phyloP scores from a whole-genome alignment of 2,329 filamentous ascomycete species.

The Stagonosporopsis rhizophila region DNA sequence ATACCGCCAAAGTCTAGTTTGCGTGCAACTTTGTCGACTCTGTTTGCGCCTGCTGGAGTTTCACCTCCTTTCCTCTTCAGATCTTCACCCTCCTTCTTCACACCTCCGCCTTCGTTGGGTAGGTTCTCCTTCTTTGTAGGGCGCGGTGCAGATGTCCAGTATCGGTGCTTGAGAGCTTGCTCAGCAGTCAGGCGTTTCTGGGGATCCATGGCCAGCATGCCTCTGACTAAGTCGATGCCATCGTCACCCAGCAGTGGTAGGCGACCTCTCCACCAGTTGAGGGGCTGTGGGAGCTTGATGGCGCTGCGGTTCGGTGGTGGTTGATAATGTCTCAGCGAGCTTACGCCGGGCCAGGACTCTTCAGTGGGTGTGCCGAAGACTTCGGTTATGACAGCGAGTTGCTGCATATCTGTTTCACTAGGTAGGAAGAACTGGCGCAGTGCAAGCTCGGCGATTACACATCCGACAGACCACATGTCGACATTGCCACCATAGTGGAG shows the following conservation, averaged over 20 bases:
- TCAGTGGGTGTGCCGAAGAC: slow-evolving; percentile 90
- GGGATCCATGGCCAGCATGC: slow-evolving; percentile 86
- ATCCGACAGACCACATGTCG: slow-evolving; percentile 92
- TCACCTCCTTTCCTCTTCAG: slow-evolving; percentile 78
- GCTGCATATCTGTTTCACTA: slow-evolving; percentile 83
- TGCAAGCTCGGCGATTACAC: slow-evolving; percentile 91
- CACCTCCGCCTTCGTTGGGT: slow-evolving; percentile 74
- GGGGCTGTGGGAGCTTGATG: slow-evolving; percentile 67
- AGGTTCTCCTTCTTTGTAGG: slow-evolving; percentile 84
- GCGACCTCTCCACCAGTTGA: slow-evolving; percentile 74
- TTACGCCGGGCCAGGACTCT: slow-evolving; percentile 93
- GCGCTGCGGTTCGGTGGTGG: slow-evolving; percentile 59
- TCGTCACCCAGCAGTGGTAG: slow-evolving; percentile 83
- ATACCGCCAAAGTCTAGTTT: slow-evolving; percentile 62
- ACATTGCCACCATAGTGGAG: slow-evolving; percentile 89
- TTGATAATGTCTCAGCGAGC: slow-evolving; percentile 80
- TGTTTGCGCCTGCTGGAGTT: slow-evolving; percentile 63
- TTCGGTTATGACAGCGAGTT: slow-evolving; percentile 83
- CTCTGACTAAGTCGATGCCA: slow-evolving; percentile 87
- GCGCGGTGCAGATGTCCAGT: slow-evolving; percentile 84
- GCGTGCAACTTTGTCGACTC: slow-evolving; percentile 78
- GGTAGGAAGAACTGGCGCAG: slow-evolving; percentile 83
- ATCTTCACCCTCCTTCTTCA: slow-evolving; percentile 81
- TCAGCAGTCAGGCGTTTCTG: slow-evolving; percentile 78
- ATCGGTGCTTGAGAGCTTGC: slow-evolving; percentile 80